Evolutionary conservation across 768 basidiomycete species (phyloP), one percentile per base, ranked within the genome.

Genomic region (Rhodotorula kratochvilovae): DNA sequence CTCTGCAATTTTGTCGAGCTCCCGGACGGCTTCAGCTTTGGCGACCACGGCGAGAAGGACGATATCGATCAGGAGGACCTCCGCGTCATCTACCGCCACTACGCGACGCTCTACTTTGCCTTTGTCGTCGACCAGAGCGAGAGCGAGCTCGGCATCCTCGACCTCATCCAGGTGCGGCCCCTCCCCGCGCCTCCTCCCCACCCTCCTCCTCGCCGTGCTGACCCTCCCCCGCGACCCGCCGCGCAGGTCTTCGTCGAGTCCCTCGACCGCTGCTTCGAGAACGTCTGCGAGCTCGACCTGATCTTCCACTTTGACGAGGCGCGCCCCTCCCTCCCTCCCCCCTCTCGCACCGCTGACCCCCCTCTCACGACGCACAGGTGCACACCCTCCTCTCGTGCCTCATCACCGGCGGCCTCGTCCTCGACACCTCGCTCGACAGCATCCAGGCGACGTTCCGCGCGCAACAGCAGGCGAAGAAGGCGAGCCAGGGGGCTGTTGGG

Each of bases 231-330:
- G n/a, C n/a, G n/a, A n/a, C 25, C 15, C 43, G 35, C 33, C 25
- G 11, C 17, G 1, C 72, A 94, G 94, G 96, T 99, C 27, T 92
- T 99, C 78, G 96, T 99, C 68, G 96, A 99, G 82, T 89, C 91
- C 6, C 84, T 99, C 46, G 96, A 99, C 81, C 85, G 92, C 48
- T 88, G 92, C 25, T 99, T 98, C 79, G 92, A 96, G 83, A 98
- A 97, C 78, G 96, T 99, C 0, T 98, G 96, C 81, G 96, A 99
- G 80, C 84, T 99, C 56, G 96, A 99, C 80, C 85, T 99, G 21
- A 94, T 99, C 61, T 99, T 98, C 80, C 94, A 97, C 80, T 99
- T 97, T 78, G 96, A 98, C 80, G 93, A 98, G 85, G 94, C 91
- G 75, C 43, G 85, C 11, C 21, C 48, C 71, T 12, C 54, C 58